Evolutionary conservation across 108 stramenopile genomes (phyloP), one percentile per base, ranked within the genome.

Genomic region (Conticribra guillardii): DNA sequence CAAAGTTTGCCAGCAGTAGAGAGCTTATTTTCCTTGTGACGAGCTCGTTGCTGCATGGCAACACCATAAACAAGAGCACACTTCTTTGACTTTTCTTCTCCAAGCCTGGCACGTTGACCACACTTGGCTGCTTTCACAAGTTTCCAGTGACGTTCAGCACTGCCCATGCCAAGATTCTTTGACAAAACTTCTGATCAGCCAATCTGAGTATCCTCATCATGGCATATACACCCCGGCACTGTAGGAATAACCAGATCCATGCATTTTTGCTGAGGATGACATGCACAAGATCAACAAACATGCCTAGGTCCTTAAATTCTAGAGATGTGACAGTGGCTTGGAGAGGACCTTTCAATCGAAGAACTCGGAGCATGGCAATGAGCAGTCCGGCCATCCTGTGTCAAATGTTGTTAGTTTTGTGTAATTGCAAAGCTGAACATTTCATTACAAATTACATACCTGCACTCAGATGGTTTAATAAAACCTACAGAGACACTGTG

Each of bases 111-210:
- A 16, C 62, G 62, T 29, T 64, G 62, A 29, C 64, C 61, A 27
- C 45, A 62, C 45, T 62, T 60, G 0, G 18, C 59, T 15, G 32
- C 32, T 53, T 66, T 66, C 2, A 53, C 50, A 23, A 32, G 18
- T 22, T 66, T 54, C 65, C 52, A 41, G 29, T 60, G 30, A 26
- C 53, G 9, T 41, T 66, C 65, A 41, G 67, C 55, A 17, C 22
- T 56, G 44, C 67, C 44, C 15, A 68, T 57, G 14, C 55, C 54
- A 21, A 56, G 46, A 47, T 32, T 47, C 31, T 68, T 56, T 28
- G 67, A 68, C 8, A 68, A 68, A n/a, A 68, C 67, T 27, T 56
- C 57, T 49, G 67, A 46, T 30, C n/a, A 27, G 24, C 23, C 23
- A 4, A 28, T n/a, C n/a, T n/a, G 47, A 27, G 54, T 47, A 50